A percentile compares a stretch with the other conserved stretches of the same genome.
These are phyloP conservation scores for Saccharomycopsis fibuligera DNA, from an alignment of 805 yeast species.

Conservation along the genomic window DNA sequence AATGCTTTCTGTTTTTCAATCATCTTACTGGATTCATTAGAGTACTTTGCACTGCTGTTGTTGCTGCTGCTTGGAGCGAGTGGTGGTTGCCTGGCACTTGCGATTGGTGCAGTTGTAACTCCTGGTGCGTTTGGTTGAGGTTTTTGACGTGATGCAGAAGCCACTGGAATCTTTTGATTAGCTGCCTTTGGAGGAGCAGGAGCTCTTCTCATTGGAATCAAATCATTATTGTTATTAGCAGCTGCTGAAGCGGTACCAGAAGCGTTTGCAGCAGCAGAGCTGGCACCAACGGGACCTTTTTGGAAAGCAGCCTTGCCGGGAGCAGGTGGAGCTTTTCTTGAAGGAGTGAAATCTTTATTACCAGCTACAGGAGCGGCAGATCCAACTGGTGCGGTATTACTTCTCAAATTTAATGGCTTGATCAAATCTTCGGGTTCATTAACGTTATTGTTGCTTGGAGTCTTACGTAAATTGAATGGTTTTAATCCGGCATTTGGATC, in stretches of 20 bases:
- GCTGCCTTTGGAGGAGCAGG: slow-evolving; percentile 43
- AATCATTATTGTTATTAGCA: slow-evolving; percentile 7
- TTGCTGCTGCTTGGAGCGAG: neutral
- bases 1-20: slow-evolving; percentile 18
- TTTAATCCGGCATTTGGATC: slow-evolving; percentile 18
- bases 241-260: neutral
- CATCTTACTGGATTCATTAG: slow-evolving; percentile 12
- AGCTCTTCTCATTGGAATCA: slow-evolving; percentile 47
- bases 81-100: no score
- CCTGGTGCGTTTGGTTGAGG: slow-evolving; percentile 11
- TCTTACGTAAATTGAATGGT: slow-evolving; percentile 18
- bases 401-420: slow-evolving; percentile 14
- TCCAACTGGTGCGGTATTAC: neutral
- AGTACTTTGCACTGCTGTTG: neutral
- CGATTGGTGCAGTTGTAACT: no score
- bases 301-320: slow-evolving; percentile 25
- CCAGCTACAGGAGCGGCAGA: neutral
- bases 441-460: slow-evolving; percentile 2
- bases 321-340: slow-evolving; percentile 37
- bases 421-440: slow-evolving; percentile 11
- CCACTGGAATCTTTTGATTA: neutral
- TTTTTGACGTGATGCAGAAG: slow-evolving; percentile 6
- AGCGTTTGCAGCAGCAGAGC: no score
- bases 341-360: slow-evolving; percentile 30
- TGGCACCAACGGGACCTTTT: neutral